Evolutionary conservation across 176 grass and related monocot species (phyloP).

Genomic region (Themeda triandra): DNA sequence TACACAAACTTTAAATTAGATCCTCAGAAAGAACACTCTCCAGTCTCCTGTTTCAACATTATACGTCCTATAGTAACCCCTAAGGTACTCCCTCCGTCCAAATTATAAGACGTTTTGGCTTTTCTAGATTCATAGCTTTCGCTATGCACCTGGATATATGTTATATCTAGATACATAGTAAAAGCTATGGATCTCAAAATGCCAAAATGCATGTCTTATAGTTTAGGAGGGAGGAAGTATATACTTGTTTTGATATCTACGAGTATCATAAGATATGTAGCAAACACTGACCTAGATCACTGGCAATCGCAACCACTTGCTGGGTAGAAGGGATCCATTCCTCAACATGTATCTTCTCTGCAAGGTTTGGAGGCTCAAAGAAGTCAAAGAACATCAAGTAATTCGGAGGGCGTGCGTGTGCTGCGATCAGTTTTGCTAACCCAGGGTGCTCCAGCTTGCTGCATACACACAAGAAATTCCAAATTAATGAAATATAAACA

Average conservation of each 20-base stretch:
- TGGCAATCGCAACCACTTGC: conserved; percentile 66
- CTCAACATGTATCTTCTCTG: conserved; percentile 78
- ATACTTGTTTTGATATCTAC: not conserved
- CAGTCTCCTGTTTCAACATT: not conserved
- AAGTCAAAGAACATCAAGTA: conserved; percentile 89
- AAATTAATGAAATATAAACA: not conserved
- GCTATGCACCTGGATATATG: no score
- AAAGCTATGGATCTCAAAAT: no score
- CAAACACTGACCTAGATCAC: conserved; percentile 62
- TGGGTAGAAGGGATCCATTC: conserved; percentile 73
- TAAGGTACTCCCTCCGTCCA: not conserved
- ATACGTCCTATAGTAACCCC: not conserved
- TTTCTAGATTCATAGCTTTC: no score
- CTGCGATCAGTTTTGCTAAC: conserved; percentile 67
- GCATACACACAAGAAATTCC: conserved; percentile 21
- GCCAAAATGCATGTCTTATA: no score
- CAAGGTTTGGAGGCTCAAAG: conserved; percentile 82
- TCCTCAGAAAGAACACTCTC: not conserved
- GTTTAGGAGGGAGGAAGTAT: no score
- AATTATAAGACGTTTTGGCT: no score
- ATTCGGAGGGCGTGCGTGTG: conserved; percentile 83
- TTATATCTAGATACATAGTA: no score
- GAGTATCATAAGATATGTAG: conserved; percentile 2
- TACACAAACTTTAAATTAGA: not conserved
- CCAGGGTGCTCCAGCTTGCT: conserved; percentile 82